These are phyloP conservation scores for Podila clonocystis DNA, from an alignment of 192 early-diverging fungal species.

Conservation along the genomic window DNA sequence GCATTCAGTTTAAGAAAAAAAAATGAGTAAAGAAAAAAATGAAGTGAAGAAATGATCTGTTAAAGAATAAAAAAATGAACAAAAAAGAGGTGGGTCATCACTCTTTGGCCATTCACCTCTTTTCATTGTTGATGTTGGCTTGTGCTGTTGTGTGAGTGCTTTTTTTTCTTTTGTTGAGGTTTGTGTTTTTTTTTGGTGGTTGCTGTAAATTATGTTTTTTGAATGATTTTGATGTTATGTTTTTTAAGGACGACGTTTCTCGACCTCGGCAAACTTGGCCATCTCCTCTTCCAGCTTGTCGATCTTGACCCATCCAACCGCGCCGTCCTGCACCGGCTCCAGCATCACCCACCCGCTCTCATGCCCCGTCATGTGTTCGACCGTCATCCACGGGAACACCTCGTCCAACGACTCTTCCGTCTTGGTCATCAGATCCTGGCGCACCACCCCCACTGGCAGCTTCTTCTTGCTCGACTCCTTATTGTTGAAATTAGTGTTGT, in stretches of 20 bases:
- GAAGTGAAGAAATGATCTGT: no score
- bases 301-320: slow-evolving; percentile 50
- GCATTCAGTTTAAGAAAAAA: no score
- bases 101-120: no score
- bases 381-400: slow-evolving; percentile 39
- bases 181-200: no score
- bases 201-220: neutral
- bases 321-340: slow-evolving; percentile 46
- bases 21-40: no score
- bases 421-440: slow-evolving; percentile 34
- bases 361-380: slow-evolving; percentile 39
- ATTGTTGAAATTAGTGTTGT: slow-evolving; percentile 2
- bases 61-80: no score
- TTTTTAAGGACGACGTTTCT: slow-evolving; percentile 7
- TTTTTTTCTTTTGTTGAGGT: no score
- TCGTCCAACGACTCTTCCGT: slow-evolving; percentile 49
- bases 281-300: slow-evolving; percentile 47
- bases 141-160: no score
- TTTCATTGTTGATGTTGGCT: no score
- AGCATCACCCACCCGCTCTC: slow-evolving; percentile 51
- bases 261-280: slow-evolving; percentile 14
- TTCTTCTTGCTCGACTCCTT: slow-evolving; percentile 17
- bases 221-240: slow-evolving; percentile 7
- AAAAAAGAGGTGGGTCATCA: no score
- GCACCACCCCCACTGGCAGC: slow-evolving; percentile 5